Conservation (phyloP, 805 yeast species). For the Metschnikowia hibisci region DNA sequence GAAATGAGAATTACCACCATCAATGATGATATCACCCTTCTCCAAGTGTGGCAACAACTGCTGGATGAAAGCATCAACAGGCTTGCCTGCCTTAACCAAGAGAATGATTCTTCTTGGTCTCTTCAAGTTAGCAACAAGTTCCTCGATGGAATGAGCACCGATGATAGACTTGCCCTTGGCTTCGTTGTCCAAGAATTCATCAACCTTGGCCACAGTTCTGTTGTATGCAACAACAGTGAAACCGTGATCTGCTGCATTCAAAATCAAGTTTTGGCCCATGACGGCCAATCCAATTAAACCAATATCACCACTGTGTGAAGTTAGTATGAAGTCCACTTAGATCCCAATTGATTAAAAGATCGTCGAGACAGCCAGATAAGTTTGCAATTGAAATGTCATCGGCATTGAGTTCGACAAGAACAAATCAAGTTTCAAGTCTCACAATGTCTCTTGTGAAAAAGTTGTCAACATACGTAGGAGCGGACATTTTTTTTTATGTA, state of each 20-base stretch:
- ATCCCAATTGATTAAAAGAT: not conserved
- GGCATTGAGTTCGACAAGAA: not conserved
- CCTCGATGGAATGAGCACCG: conserved; percentile 92
- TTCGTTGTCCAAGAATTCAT: conserved; percentile 86
- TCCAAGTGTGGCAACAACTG: conserved; percentile 89
- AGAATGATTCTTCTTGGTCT: conserved; percentile 94
- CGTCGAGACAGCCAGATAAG: not conserved
- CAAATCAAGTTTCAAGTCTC: not conserved
- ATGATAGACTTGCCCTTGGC: conserved; percentile 96
- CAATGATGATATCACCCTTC: conserved; percentile 96
- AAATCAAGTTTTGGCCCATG: conserved; percentile 97
- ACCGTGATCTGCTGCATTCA: conserved; percentile 98
- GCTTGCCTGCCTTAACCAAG: conserved; percentile 93
- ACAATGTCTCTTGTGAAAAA: too few species aligned
- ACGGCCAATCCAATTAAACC: conserved; percentile 99
- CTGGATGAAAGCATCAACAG: conserved; percentile 88
- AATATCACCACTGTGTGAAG: conserved; percentile 71
- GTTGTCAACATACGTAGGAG: conserved; percentile 38
- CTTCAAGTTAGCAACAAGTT: conserved; percentile 83
- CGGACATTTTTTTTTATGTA: conserved; percentile 28
- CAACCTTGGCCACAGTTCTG: conserved; percentile 96
- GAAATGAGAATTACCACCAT: conserved; percentile 99
- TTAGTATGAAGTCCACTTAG: conserved; percentile 18
- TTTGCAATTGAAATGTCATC: not conserved
- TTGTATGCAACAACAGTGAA: conserved; percentile 97